Evolutionary conservation across 108 stramenopile species (phyloP).

Genomic region (Cyclotella cryptica): DNA sequence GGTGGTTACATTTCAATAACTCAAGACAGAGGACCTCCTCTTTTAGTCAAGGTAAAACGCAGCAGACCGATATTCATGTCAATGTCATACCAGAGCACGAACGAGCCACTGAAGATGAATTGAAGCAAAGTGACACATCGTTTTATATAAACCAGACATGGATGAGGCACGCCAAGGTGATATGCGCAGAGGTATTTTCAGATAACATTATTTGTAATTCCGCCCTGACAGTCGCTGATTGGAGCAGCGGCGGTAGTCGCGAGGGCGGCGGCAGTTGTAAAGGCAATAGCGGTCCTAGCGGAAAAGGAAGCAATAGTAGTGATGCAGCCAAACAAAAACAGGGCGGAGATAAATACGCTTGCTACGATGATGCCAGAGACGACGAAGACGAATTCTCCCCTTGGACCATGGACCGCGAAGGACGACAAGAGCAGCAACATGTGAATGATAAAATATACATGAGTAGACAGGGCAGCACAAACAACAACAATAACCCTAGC

Average conservation of each 20-base stretch:
- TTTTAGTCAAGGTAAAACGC: background rate
- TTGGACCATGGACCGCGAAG: conserved; percentile 15
- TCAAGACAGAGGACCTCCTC: conserved; percentile 2
- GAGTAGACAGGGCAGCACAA: conserved; percentile 2
- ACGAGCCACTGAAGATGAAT: conserved; percentile 22
- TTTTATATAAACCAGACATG: conserved; percentile 51
- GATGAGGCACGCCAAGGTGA: conserved; percentile 37
- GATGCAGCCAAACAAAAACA: background rate
- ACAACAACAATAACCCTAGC: background rate
- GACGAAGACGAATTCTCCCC: conserved; percentile 47
- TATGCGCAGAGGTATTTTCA: conserved; percentile 18
- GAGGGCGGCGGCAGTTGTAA: background rate
- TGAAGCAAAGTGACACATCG: conserved; percentile 22
- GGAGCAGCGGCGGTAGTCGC: background rate
- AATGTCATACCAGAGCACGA: conserved; percentile 17
- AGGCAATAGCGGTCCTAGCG: background rate
- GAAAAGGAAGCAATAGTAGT: background rate
- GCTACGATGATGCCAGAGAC: conserved; percentile 38
- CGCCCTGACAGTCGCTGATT: background rate
- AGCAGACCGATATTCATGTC: background rate
- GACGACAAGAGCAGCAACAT: background rate
- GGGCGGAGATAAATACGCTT: background rate
- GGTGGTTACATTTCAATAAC: background rate
- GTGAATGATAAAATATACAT: background rate
- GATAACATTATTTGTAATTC: conserved; percentile 18